A percentile compares a stretch with the other conserved stretches of the same genome.
phyloP scores from a whole-genome alignment of 352 stramenopile genomes.

The Phytophthora vignae region DNA sequence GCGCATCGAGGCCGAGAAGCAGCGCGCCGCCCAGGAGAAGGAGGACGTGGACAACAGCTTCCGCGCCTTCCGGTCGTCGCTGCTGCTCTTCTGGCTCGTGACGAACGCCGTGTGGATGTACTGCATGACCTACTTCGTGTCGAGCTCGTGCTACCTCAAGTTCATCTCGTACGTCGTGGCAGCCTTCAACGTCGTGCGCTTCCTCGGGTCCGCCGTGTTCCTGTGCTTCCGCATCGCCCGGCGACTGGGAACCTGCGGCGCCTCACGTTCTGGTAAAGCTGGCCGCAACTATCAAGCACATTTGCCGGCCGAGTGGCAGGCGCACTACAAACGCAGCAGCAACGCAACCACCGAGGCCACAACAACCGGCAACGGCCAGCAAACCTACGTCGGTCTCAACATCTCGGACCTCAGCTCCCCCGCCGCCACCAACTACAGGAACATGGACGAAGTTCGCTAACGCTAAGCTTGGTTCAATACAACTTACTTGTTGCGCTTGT shows the following conservation, averaged over 20 bases:
- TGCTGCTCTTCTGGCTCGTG: slow-evolving; percentile 63
- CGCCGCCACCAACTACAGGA: slow-evolving; percentile 17
- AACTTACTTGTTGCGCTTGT: background rate
- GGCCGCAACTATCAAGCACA: slow-evolving; percentile 25
- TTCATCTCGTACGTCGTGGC: slow-evolving; percentile 54
- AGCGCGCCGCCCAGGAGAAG: slow-evolving; percentile 42
- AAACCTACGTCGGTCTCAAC: slow-evolving; percentile 10
- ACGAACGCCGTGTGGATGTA: slow-evolving; percentile 59
- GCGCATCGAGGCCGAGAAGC: slow-evolving; percentile 46
- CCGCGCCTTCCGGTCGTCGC: slow-evolving; percentile 49
- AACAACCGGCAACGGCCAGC: slow-evolving; percentile 3
- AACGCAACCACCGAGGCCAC: slow-evolving; percentile 14
- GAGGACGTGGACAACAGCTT: slow-evolving; percentile 66
- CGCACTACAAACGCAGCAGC: slow-evolving; percentile 39
- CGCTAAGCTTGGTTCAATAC: too few relatives aligned
- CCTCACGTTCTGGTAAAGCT: background rate
- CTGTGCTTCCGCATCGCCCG: slow-evolving; percentile 48
- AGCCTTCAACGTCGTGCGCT: slow-evolving; percentile 56
- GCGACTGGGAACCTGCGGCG: slow-evolving; percentile 23
- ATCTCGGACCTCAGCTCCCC: slow-evolving; percentile 11
- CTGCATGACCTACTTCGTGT: slow-evolving; percentile 51
- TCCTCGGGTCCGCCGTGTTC: slow-evolving; percentile 46
- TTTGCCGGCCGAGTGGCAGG: slow-evolving; percentile 33
- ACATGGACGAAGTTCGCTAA: slow-evolving; percentile 1
- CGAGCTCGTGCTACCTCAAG: slow-evolving; percentile 58